phyloP scores from a whole-genome alignment of 2,329 filamentous ascomycete genomes.

The Exophiala xenobiotica region DNA sequence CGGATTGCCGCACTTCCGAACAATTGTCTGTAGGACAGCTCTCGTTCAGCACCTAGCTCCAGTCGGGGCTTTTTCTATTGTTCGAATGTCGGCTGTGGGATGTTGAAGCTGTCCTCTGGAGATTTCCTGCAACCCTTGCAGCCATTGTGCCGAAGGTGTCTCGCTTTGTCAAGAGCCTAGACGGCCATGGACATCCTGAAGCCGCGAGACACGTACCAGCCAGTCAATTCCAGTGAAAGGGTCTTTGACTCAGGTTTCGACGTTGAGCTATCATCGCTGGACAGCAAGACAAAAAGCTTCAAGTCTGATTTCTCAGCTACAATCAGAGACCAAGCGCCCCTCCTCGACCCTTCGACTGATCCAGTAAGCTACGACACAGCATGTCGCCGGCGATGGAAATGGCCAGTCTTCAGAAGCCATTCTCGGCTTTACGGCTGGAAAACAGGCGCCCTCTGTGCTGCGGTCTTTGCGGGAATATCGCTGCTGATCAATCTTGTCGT shows the following conservation, averaged over 20 bases:
- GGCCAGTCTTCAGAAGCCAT: background rate
- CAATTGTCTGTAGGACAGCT: no score
- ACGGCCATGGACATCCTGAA: slow-evolving; percentile 11
- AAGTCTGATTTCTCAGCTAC: slow-evolving; percentile 1
- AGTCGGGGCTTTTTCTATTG: no score
- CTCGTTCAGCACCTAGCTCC: no score
- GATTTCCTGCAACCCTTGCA: background rate
- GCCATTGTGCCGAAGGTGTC: background rate
- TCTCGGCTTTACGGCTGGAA: slow-evolving; percentile 25
- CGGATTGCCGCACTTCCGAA: no score
- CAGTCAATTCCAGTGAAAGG: slow-evolving; percentile 4
- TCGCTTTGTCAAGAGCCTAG: background rate
- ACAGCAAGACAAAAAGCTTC: slow-evolving; percentile 4
- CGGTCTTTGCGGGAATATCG: slow-evolving; percentile 17
- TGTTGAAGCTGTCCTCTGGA: no score
- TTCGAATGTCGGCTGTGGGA: no score
- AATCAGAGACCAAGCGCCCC: slow-evolving; percentile 8
- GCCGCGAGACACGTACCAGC: slow-evolving; percentile 13
- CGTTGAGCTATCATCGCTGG: slow-evolving; percentile 8
- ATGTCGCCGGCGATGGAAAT: background rate
- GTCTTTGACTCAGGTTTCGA: background rate
- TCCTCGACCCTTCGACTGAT: slow-evolving; percentile 1
- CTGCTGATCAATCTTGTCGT: slow-evolving; percentile 25
- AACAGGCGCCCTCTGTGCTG: slow-evolving; percentile 18
- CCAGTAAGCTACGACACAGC: slow-evolving; percentile 4